Evolutionary conservation across 2,329 filamentous ascomycete species (phyloP), one percentile per base, ranked within the genome.

Genomic region (Apiospora saccharicola): DNA sequence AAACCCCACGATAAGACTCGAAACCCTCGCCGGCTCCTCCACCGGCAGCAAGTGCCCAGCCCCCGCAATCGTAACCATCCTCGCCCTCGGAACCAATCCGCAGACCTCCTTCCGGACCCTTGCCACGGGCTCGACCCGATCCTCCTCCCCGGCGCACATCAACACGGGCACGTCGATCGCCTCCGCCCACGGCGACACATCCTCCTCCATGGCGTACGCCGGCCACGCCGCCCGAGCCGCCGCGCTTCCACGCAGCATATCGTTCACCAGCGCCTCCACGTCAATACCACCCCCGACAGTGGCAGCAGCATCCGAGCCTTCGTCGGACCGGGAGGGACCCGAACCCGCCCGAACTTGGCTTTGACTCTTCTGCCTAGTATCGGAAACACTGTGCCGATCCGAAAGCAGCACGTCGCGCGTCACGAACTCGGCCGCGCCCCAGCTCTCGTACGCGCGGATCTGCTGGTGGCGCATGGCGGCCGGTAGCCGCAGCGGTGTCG

Each of bases 191-290:
- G 73, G 71, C 1, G 76, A 72, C 61, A 82, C 78, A 72, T 83
- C 77, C 70, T 83, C 81, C 41, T 71, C 74, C 79, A 82, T 81
- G 6, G 75, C 79, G 72, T 81, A 81, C 10, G 72, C 72, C 19
- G 81, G 79, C 81, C 82, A 83, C 0, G 81, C 81, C 30, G 71
- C 75, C 57, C 78, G 81, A 0, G 82, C 82, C 16, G 71, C 72
- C 4, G 73, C 24, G 47, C 75, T 81, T 0, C 80, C 82, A 1
- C 69, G 67, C 24, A 81, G 46, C 73, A 81, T 83, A 72, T 82
- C 78, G 2, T 71, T 67, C 3, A 81, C 75, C 3, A 77, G 3
- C 67, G 51, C 30, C 61, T 64, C 44, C 74, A 75, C 67, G 3
- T 67, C 30, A 41, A 41, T 41, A 8, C 37, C 37, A 8, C 37